Evolutionary conservation across 495 filamentous ascomycete genomes (phyloP).

Genomic region (Hypoxylon trugodes): DNA sequence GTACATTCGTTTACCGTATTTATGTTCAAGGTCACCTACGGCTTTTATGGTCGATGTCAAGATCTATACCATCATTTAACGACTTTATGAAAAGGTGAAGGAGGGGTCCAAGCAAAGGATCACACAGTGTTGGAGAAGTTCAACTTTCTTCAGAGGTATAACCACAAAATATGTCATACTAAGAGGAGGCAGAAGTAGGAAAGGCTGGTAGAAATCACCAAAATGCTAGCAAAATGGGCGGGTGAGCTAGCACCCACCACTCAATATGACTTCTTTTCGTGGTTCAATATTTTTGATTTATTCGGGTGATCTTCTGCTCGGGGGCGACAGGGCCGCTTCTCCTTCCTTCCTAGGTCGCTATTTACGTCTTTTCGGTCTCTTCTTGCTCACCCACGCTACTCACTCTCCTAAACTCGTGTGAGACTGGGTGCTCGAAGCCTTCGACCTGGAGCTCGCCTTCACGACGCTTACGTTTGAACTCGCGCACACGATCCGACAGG

Average conservation of each 20-base stretch:
- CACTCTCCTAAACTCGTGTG: slow-evolving; percentile 54
- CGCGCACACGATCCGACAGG: slow-evolving; percentile 64
- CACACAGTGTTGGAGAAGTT: too few species aligned
- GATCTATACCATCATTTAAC: slow-evolving; percentile 25
- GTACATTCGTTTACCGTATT: slow-evolving; percentile 33
- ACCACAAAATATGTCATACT: background rate
- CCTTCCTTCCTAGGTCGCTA: background rate
- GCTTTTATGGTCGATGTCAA: slow-evolving; percentile 15
- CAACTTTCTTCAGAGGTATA: background rate
- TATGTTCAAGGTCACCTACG: slow-evolving; percentile 5
- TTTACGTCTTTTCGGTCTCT: slow-evolving; percentile 61
- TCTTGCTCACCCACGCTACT: slow-evolving; percentile 67
- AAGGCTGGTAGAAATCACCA: background rate
- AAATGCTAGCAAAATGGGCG: background rate
- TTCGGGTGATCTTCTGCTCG: background rate
- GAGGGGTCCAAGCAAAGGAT: background rate
- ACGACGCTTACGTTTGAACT: slow-evolving; percentile 53
- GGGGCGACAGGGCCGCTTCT: background rate
- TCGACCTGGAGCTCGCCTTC: slow-evolving; percentile 28
- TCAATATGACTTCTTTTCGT: slow-evolving; percentile 11
- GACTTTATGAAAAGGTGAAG: slow-evolving; percentile 21
- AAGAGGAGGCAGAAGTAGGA: background rate
- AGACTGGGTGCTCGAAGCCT: slow-evolving; percentile 29
- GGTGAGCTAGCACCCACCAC: too few species aligned
- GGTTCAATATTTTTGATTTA: background rate